These are phyloP conservation scores for Trifolium dubium DNA, from an alignment of 306 rosid genomes.

Conservation along the genomic window DNA sequence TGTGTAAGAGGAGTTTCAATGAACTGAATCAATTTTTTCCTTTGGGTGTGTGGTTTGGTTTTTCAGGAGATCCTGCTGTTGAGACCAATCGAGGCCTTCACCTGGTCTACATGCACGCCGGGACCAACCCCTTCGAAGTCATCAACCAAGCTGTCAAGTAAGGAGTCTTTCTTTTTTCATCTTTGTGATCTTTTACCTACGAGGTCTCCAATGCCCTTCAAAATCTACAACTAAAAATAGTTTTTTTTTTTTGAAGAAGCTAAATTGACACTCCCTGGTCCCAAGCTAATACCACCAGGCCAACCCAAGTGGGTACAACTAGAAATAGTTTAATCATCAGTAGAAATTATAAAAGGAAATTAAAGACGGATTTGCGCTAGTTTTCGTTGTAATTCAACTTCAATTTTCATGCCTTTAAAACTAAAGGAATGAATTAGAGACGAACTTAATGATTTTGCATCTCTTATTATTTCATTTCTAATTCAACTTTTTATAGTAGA, in stretches of 20 bases:
- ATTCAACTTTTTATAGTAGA: background rate
- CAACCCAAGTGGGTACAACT: too few relatives aligned
- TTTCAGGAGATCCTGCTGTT: slow-evolving; percentile 86
- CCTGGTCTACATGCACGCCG: slow-evolving; percentile 89
- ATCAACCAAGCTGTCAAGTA: slow-evolving; percentile 87
- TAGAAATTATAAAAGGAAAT: background rate
- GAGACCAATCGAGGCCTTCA: slow-evolving; percentile 86
- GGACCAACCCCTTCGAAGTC: slow-evolving; percentile 90
- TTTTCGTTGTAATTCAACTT: background rate
- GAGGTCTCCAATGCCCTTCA: background rate
- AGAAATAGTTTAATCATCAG: background rate
- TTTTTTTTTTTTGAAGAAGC: too few relatives aligned
- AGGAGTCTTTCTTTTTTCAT: slow-evolving; percentile 35
- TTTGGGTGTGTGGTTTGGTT: slow-evolving; percentile 71
- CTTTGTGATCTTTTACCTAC: background rate
- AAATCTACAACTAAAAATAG: background rate
- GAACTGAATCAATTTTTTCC: slow-evolving; percentile 36
- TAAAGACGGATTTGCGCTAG: background rate
- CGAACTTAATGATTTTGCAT: background rate
- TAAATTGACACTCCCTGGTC: too few relatives aligned
- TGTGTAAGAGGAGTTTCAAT: slow-evolving; percentile 48
- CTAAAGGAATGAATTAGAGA: background rate
- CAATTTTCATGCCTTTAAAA: background rate
- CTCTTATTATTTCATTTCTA: background rate
- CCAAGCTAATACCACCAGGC: too few relatives aligned